Evolutionary conservation across 1,284 basidiomycete species (phyloP).

Genomic region (Trametes versicolor): DNA sequence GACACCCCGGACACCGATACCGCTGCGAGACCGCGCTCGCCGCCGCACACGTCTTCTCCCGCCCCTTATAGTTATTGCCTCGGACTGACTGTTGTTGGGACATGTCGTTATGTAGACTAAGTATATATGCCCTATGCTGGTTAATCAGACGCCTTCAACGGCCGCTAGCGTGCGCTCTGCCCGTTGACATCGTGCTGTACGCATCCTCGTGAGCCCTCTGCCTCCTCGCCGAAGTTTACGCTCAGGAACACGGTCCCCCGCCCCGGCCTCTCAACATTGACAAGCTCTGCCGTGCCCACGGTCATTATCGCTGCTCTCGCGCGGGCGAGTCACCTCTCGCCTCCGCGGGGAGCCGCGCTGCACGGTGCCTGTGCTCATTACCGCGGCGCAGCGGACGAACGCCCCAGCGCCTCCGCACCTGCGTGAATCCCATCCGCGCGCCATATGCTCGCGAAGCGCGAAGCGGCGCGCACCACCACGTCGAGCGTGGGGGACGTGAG

Average conservation of each 20-base stretch:
- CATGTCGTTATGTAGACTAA: conserved; percentile 25
- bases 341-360: conserved; percentile 15
- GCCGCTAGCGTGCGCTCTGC: conserved; percentile 9
- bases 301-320: conserved; percentile 15
- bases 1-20: not conserved
- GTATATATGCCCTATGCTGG: conserved; percentile 21
- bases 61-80: conserved; percentile 27
- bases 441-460: conserved; percentile 36
- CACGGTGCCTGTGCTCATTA: conserved; percentile 14
- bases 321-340: conserved; percentile 7
- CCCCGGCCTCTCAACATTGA: not conserved
- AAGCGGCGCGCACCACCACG: conserved; percentile 15
- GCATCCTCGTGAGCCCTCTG: not conserved
- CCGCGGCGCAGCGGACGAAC: conserved; percentile 19
- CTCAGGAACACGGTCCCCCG: not conserved
- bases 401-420: conserved; percentile 4
- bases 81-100: conserved; percentile 28
- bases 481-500: conserved; percentile 33
- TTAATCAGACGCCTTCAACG: conserved; percentile 21
- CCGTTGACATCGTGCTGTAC: not conserved
- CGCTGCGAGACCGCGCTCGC: conserved; percentile 2
- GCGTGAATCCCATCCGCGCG: conserved; percentile 19
- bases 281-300: conserved; percentile 8
- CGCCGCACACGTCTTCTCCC: not conserved
- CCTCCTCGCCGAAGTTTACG: not conserved